Conservation (phyloP, 129 eudicot species). For the Erigeron canadensis region DNA sequence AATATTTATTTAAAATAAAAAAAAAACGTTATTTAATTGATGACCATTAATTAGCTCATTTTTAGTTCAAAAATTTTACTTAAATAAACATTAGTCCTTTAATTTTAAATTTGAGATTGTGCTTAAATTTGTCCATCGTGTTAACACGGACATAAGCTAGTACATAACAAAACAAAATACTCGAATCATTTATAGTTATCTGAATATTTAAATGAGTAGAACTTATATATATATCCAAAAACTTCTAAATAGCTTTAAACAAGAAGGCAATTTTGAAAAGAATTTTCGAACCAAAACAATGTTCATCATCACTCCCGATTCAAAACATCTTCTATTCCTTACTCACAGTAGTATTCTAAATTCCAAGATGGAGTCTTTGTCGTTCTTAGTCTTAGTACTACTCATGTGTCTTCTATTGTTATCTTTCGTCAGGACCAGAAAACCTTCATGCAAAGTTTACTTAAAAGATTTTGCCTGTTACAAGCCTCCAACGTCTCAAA, state of each 20-base stretch:
- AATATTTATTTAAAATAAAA: too few species aligned
- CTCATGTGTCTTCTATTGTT: background rate
- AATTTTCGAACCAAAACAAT: constrained; percentile 7
- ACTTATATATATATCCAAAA: background rate
- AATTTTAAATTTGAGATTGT: too few species aligned
- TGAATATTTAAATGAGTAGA: too few species aligned
- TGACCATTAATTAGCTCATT: too few species aligned
- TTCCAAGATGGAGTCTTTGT: background rate
- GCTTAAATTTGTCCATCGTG: too few species aligned
- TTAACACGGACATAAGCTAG: too few species aligned
- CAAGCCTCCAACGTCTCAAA: constrained; percentile 36
- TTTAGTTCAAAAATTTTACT: too few species aligned
- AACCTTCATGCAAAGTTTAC: constrained; percentile 34
- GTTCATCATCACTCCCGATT: constrained; percentile 14
- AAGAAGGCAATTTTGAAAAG: background rate
- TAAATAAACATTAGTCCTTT: too few species aligned
- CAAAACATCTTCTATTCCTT: constrained; percentile 4
- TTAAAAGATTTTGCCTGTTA: constrained; percentile 49
- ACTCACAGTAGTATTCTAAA: background rate
- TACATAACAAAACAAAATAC: too few species aligned
- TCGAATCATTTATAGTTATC: too few species aligned
- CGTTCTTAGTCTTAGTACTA: constrained; percentile 9
- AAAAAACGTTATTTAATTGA: too few species aligned
- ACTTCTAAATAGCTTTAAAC: background rate
- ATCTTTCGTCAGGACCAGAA: background rate